Base-by-base conservation (phyloP, 1,284 basidiomycete genomes). In the Athelia psychrophila region DNA sequence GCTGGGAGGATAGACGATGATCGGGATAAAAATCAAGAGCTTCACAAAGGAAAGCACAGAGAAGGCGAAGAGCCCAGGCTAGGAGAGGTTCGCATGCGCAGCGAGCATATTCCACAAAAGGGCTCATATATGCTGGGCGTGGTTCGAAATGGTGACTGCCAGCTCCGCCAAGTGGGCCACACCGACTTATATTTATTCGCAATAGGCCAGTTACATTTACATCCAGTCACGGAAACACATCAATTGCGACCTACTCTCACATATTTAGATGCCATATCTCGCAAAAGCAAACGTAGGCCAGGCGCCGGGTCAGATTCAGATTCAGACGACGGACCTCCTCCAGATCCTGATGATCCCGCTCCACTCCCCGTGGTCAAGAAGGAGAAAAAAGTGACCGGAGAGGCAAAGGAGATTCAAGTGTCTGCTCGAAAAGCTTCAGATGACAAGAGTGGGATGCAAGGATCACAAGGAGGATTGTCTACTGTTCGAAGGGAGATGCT, bases 201-300 rank as follows among this genome's bases (percentile, higher is more conserved):
- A 24, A 44, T 40, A 58, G 89, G 86, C 20, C 80, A 78, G 54
- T 69, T 92, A 42, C 81, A 91, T 65, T 72, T 92, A n/a, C 85
- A 92, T 63, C 88, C 88, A 40, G 80, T 92, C 60, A 78, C 68
- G 55, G 80, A 89, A 67, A 85, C 81, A 0, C 86, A 91, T 60
- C 90, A 92, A 65, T 76, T 92, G 59, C 81, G 89, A 44, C 89
- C 89, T 8, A 86, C 86, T 5, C 67, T 92, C 57, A 88, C 87
- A 9, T 88, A 92, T 67, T 75, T 92, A 58, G 90, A 92, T 62
- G 68, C 80, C 52, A 64, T 86, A 50, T 81, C 83, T 20, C 80
- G 81, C 47, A 89, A 85, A 70, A 74, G 67, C 55, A 79, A 76
- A 60, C 82, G 78, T 50, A 22, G 44, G n/a, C 6, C 74, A 45